Conservation (phyloP, 1,284 basidiomycete genomes). For the Puccinia hordei region DNA sequence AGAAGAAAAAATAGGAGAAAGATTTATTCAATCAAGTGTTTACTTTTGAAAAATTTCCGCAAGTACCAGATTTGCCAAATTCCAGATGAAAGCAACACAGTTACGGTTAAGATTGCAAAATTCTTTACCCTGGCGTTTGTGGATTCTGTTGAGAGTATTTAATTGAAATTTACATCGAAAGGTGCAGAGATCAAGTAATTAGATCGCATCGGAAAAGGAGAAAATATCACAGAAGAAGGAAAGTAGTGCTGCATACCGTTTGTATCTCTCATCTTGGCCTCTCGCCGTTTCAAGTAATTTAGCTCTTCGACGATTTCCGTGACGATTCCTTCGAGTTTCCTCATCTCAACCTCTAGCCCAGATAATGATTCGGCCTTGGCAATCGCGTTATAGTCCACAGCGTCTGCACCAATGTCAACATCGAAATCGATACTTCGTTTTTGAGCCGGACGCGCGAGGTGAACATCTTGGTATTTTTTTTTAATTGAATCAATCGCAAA, state of each 20-base stretch:
- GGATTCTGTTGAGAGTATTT: slow-evolving; percentile 19
- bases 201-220: not conserved
- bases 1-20: slow-evolving; percentile 4
- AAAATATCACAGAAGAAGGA: not conserved
- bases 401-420: slow-evolving; percentile 96
- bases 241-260: slow-evolving; percentile 70
- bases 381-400: slow-evolving; percentile 98
- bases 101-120: slow-evolving; percentile 33
- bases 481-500: not conserved
- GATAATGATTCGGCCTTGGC: slow-evolving; percentile 97
- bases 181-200: not conserved
- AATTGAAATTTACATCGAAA: too few species aligned
- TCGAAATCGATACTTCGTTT: slow-evolving; percentile 82
- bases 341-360: slow-evolving; percentile 94
- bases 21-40: slow-evolving; percentile 46
- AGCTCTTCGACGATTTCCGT: slow-evolving; percentile 94
- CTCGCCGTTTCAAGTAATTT: slow-evolving; percentile 84
- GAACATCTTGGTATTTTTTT: slow-evolving; percentile 1
- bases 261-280: slow-evolving; percentile 84
- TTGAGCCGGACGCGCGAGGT: slow-evolving; percentile 5
- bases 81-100: slow-evolving; percentile 36
- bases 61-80: slow-evolving; percentile 50
- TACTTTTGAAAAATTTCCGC: slow-evolving; percentile 43
- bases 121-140: slow-evolving; percentile 44
- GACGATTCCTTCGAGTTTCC: slow-evolving; percentile 89